phyloP scores from a whole-genome alignment of 2,329 filamentous ascomycete genomes.

The Diaporthe batatas region DNA sequence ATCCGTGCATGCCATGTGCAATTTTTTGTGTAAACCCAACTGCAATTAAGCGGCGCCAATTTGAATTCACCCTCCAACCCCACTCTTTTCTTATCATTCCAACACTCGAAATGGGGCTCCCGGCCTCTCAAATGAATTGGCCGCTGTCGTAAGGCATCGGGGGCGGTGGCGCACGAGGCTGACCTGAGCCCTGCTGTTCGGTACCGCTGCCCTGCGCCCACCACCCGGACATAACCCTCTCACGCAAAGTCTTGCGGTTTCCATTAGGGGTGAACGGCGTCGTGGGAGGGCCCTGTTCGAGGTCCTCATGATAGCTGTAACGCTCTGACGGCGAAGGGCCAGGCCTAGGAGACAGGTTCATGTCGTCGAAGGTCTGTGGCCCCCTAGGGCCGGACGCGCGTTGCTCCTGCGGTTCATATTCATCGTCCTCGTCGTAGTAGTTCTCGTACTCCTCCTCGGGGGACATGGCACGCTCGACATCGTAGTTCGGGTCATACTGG shows the following conservation, averaged over 20 bases:
- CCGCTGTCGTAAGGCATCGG: conserved; percentile 38
- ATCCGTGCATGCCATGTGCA: neutral
- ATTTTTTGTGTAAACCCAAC: neutral
- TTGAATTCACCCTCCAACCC: neutral
- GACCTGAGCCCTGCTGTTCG: conserved; percentile 6
- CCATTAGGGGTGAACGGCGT: neutral
- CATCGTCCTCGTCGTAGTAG: conserved; percentile 33
- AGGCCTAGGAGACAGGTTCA: conserved; percentile 28
- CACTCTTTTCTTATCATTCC: neutral
- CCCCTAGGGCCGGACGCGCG: neutral
- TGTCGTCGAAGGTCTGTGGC: conserved; percentile 38
- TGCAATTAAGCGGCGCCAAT: neutral
- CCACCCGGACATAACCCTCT: conserved; percentile 37
- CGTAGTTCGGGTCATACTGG: conserved; percentile 14
- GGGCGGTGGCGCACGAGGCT: conserved; percentile 35
- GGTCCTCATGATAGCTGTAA: conserved; percentile 30
- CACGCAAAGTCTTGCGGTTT: conserved; percentile 22
- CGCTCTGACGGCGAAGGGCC: conserved; percentile 1
- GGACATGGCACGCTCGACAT: conserved; percentile 26
- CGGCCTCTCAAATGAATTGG: conserved; percentile 1
- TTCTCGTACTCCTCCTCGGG: conserved; percentile 26
- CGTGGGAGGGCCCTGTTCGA: conserved; percentile 16
- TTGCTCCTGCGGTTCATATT: neutral
- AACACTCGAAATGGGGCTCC: neutral
- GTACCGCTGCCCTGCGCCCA: conserved; percentile 18